These are phyloP conservation scores for Saccharomyces pastorianus DNA, from an alignment of 1,139 yeast species.

Conservation along the genomic window DNA sequence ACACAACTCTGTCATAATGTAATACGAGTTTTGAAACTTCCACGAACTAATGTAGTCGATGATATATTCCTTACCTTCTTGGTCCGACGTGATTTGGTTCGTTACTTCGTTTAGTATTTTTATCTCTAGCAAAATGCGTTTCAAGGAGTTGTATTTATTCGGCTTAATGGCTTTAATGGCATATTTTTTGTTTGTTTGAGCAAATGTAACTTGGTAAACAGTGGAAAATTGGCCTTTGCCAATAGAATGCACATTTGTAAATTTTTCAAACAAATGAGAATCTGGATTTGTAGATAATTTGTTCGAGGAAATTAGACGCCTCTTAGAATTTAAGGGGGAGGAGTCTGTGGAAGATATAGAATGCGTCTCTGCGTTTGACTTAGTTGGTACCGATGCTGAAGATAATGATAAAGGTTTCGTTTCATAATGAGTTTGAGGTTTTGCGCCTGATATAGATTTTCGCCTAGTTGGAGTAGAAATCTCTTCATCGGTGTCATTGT, in stretches of 20 bases:
- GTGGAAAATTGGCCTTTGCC: constrained; percentile 86
- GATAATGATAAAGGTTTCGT: background rate
- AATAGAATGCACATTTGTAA: constrained; percentile 60
- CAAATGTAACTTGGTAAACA: constrained; percentile 69
- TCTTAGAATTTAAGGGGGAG: constrained; percentile 8
- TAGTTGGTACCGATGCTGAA: background rate
- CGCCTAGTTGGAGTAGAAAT: constrained; percentile 22
- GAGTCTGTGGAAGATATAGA: background rate
- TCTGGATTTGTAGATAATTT: constrained; percentile 31
- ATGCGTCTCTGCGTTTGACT: background rate
- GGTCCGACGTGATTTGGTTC: constrained; percentile 34
- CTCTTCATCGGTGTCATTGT: constrained; percentile 7
- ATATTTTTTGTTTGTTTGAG: constrained; percentile 46
- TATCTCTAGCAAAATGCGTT: constrained; percentile 37
- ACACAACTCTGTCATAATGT: constrained; percentile 91
- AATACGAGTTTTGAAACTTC: constrained; percentile 62
- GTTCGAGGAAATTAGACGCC: constrained; percentile 22
- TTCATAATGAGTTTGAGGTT: background rate
- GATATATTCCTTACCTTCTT: constrained; percentile 74
- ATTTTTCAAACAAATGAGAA: constrained; percentile 52
- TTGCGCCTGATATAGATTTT: constrained; percentile 9
- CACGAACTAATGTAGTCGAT: constrained; percentile 78
- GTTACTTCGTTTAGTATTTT: constrained; percentile 23
- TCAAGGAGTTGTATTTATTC: constrained; percentile 24
- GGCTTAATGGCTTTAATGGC: constrained; percentile 80